These are phyloP conservation scores for Malassezia psittaci DNA, from an alignment of 1,284 basidiomycete species.

Conservation along the genomic window DNA sequence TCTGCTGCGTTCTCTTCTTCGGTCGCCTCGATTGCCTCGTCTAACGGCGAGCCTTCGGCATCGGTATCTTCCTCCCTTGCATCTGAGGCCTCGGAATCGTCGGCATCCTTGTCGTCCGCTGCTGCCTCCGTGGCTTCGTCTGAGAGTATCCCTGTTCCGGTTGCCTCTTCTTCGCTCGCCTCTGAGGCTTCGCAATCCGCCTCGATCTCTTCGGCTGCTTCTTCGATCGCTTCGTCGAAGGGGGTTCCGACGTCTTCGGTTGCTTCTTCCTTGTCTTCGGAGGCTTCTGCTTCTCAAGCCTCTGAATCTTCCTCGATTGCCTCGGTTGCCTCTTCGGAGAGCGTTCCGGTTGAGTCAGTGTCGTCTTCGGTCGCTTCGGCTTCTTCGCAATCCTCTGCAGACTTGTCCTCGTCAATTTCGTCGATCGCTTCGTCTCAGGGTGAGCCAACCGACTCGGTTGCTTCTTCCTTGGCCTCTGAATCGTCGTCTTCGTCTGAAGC, in stretches of 20 bases:
- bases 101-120: too few species aligned
- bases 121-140: too few species aligned
- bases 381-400: background rate
- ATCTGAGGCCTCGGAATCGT: background rate
- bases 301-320: background rate
- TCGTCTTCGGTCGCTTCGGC: background rate
- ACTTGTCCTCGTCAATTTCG: background rate
- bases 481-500: background rate
- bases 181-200: background rate
- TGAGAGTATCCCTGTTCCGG: background rate
- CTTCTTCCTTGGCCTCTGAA: background rate
- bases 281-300: background rate
- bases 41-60: background rate
- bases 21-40: background rate
- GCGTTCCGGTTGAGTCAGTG: background rate
- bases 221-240: background rate
- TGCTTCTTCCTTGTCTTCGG: background rate
- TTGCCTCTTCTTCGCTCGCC: background rate
- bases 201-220: background rate
- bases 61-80: background rate
- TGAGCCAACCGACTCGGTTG: background rate
- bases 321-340: background rate
- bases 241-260: background rate
- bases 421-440: background rate
- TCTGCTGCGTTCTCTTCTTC: background rate